These are phyloP conservation scores for Acer yangbiense DNA, from an alignment of 345 rosid genomes.

Conservation along the genomic window DNA sequence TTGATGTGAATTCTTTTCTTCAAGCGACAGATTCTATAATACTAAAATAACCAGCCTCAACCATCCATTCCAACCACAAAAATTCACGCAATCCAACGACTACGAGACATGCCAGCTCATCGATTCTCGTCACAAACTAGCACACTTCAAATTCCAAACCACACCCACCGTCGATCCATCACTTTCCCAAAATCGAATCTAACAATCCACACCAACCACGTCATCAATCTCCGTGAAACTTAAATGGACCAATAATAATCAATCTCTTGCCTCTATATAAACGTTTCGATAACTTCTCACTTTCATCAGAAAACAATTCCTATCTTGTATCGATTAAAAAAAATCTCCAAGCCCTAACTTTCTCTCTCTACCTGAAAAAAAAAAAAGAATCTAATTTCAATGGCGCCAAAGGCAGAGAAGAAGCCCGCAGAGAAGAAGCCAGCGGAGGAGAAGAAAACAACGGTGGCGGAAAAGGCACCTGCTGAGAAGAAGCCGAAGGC, in stretches of 20 bases:
- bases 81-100: background rate
- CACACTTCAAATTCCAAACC: slow-evolving; percentile 3
- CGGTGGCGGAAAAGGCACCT: slow-evolving; percentile 48
- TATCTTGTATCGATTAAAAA: background rate
- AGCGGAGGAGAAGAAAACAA: slow-evolving; percentile 42
- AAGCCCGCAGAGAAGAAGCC: slow-evolving; percentile 48
- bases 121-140: slow-evolving; percentile 17
- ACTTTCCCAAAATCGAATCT: background rate
- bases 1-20: background rate
- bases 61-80: background rate
- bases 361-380: background rate
- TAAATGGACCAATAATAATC: slow-evolving; percentile 21
- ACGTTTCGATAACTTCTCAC: rapidly evolving
- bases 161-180: slow-evolving; percentile 19
- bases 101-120: background rate
- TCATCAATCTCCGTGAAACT: slow-evolving; percentile 36
- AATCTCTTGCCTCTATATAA: slow-evolving; percentile 15
- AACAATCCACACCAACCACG: slow-evolving; percentile 12
- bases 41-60: background rate
- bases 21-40: background rate
- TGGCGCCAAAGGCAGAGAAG: slow-evolving; percentile 57
- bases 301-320: too few species aligned
- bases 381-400: slow-evolving; percentile 1
- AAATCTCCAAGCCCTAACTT: background rate
- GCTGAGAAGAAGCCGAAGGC: slow-evolving; percentile 63